These are phyloP conservation scores for Vigna unguiculata DNA, from an alignment of 306 rosid species.

Conservation along the genomic window DNA sequence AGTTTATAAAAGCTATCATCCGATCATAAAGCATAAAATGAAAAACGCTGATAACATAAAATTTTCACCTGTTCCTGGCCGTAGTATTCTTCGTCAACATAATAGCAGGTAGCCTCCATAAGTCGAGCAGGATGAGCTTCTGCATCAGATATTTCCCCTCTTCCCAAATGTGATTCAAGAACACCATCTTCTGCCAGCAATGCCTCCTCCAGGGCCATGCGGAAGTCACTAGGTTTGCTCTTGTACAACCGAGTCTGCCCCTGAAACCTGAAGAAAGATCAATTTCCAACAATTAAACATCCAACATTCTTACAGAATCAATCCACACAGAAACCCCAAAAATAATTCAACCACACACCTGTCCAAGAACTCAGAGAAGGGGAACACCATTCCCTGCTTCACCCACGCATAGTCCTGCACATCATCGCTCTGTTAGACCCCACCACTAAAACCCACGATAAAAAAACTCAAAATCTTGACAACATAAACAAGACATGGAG, in stretches of 20 bases:
- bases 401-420: conserved; percentile 97
- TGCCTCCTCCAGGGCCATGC: conserved; percentile 96
- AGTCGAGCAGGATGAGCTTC: conserved; percentile 51
- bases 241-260: conserved; percentile 91
- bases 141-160: conserved; percentile 45
- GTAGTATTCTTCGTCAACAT: conserved; percentile 58
- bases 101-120: conserved; percentile 53
- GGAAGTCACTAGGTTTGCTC: conserved; percentile 88
- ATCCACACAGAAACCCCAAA: neutral
- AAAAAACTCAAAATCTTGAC: conserved; percentile 14
- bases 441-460: conserved; percentile 9
- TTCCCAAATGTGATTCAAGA: conserved; percentile 54
- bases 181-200: conserved; percentile 77
- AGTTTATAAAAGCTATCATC: conserved; percentile 25
- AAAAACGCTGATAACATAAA: conserved; percentile 13
- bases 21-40: conserved; percentile 20
- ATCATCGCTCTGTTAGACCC: conserved; percentile 32
- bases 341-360: conserved; percentile 61
- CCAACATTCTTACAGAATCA: conserved; percentile 31
- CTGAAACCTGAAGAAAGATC: conserved; percentile 67
- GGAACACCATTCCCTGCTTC: conserved; percentile 92
- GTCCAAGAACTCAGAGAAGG: conserved; percentile 74
- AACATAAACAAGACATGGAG: neutral
- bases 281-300: conserved; percentile 12
- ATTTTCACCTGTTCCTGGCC: conserved; percentile 55